Conservation (phyloP, 1,284 basidiomycete genomes). For the Ceratobasidium sp. region DNA sequence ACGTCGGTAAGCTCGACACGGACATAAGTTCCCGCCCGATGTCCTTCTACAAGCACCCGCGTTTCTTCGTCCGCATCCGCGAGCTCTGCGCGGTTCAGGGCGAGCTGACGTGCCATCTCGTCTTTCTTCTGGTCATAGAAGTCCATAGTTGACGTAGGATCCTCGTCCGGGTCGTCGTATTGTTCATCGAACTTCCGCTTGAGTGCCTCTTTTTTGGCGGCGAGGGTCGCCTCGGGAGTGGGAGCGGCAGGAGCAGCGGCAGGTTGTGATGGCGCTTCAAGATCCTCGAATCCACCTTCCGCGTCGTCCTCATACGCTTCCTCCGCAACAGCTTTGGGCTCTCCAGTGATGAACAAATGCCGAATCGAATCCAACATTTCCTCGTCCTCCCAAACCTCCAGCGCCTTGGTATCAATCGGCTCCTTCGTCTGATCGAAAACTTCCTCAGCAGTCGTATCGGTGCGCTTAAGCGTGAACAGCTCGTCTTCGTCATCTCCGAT, state of each 20-base stretch:
- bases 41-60: slow-evolving; percentile 90
- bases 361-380: slow-evolving; percentile 88
- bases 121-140: slow-evolving; percentile 95
- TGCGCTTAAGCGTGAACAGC: slow-evolving; percentile 75
- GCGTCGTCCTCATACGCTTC: slow-evolving; percentile 64
- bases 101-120: slow-evolving; percentile 87
- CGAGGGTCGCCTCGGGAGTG: slow-evolving; percentile 68
- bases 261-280: slow-evolving; percentile 60
- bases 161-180: slow-evolving; percentile 89
- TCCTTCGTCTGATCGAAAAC: slow-evolving; percentile 82
- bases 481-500: slow-evolving; percentile 70
- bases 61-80: slow-evolving; percentile 82
- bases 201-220: slow-evolving; percentile 90
- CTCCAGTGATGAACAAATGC: slow-evolving; percentile 91
- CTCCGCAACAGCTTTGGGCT: slow-evolving; percentile 59
- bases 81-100: slow-evolving; percentile 90
- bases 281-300: slow-evolving; percentile 62
- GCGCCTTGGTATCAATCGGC: slow-evolving; percentile 61
- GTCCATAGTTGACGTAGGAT: slow-evolving; percentile 71
- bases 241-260: slow-evolving; percentile 59
- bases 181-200: slow-evolving; percentile 98
- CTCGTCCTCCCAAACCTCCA: slow-evolving; percentile 88
- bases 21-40: slow-evolving; percentile 92
- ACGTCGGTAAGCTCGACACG: slow-evolving; percentile 89
- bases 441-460: slow-evolving; percentile 59